Conservation (phyloP, 345 rosid genomes). For the Moricandia moricandioides region DNA sequence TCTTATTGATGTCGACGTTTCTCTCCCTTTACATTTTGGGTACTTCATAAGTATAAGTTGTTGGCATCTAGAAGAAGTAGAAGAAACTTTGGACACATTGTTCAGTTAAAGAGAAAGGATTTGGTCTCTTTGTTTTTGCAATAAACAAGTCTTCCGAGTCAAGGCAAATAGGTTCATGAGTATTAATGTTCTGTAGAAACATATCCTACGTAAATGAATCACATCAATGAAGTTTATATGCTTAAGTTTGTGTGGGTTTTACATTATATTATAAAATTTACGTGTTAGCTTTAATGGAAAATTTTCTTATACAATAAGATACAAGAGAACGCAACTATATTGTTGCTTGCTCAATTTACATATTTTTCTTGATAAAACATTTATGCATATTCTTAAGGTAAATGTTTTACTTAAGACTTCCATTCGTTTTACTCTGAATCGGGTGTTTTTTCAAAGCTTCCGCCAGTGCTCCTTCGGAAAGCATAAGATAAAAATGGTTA, state of each 20-base stretch:
- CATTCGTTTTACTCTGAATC: conserved; percentile 8
- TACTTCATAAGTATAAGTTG: conserved; percentile 11
- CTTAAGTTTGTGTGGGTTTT: not conserved
- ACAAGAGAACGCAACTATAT: conserved; percentile 14
- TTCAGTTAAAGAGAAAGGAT: conserved; percentile 15
- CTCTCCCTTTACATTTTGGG: conserved; percentile 1
- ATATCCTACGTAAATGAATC: not conserved
- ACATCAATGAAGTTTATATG: not conserved
- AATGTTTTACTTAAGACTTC: not conserved
- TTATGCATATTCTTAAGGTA: not conserved
- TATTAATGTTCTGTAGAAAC: not conserved
- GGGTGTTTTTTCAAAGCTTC: not conserved
- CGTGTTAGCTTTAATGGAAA: not conserved
- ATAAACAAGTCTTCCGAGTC: conserved; percentile 15
- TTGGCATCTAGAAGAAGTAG: conserved; percentile 15
- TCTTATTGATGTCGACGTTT: not conserved
- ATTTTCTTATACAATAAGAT: conserved; percentile 11
- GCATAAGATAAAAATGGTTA: not conserved
- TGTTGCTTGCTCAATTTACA: conserved; percentile 1
- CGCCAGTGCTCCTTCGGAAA: not conserved
- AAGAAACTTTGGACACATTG: conserved; percentile 22
- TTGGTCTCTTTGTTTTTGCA: conserved; percentile 16
- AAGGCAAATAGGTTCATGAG: not conserved
- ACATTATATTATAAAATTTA: not conserved
- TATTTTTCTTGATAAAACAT: not conserved